Conservation (phyloP, 192 early-diverging fungal genomes). For the Backusella psychrophila region DNA sequence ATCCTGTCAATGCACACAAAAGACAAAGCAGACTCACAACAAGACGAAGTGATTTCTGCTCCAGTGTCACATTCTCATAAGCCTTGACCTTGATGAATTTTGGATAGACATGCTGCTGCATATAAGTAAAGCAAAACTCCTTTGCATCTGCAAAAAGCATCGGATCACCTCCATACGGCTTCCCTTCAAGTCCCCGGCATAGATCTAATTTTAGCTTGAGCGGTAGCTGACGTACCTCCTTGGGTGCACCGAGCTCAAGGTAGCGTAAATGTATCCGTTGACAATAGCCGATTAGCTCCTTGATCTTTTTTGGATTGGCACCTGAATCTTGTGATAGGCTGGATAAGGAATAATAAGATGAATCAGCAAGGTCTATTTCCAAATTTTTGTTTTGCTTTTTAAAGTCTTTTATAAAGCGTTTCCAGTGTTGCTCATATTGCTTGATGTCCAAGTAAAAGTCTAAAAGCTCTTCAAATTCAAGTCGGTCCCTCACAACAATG, state of each 20-base stretch:
- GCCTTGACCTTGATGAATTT: slow-evolving; percentile 52
- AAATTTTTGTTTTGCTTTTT: slow-evolving; percentile 15
- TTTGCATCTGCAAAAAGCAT: slow-evolving; percentile 55
- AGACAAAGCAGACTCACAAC: slow-evolving; percentile 44
- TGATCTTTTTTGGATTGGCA: not conserved
- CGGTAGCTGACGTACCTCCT: slow-evolving; percentile 44
- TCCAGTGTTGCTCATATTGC: slow-evolving; percentile 67
- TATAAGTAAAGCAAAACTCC: slow-evolving; percentile 43
- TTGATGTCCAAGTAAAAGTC: slow-evolving; percentile 77
- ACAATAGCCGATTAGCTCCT: slow-evolving; percentile 35
- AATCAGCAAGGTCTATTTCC: slow-evolving; percentile 29
- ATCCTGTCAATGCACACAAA: slow-evolving; percentile 49
- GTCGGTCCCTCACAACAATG: slow-evolving; percentile 64
- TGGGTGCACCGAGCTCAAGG: slow-evolving; percentile 42
- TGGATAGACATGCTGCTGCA: slow-evolving; percentile 52
- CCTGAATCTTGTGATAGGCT: not conserved
- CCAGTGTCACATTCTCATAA: slow-evolving; percentile 51
- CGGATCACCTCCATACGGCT: slow-evolving; percentile 37
- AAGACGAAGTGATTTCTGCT: slow-evolving; percentile 43
- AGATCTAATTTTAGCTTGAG: slow-evolving; percentile 3
- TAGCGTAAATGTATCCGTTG: slow-evolving; percentile 53
- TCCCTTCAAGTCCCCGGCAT: not conserved
- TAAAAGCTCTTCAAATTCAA: slow-evolving; percentile 59
- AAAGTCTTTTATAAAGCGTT: slow-evolving; percentile 39
- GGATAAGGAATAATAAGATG: not conserved